These are phyloP conservation scores for Backusella mclennaniae DNA, from an alignment of 192 early-diverging fungal species.

Conservation along the genomic window DNA sequence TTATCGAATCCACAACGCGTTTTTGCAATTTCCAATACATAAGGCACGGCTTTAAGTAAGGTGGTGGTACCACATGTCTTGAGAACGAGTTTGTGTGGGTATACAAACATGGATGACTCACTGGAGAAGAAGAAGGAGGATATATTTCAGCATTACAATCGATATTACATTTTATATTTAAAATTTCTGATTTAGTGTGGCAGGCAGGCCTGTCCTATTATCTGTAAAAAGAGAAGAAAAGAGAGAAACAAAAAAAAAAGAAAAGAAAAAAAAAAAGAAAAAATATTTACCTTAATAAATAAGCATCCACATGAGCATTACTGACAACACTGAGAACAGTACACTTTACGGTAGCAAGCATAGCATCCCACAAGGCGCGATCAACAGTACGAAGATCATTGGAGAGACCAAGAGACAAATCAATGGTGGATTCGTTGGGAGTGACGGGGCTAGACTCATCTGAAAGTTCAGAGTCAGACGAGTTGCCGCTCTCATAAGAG, in stretches of 20 bases:
- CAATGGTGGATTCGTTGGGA: constrained; percentile 13
- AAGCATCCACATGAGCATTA: constrained; percentile 85
- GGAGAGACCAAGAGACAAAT: constrained; percentile 12
- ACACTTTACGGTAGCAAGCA: constrained; percentile 93
- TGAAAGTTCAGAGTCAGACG: constrained; percentile 24
- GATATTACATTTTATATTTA: not conserved
- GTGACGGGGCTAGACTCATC: constrained; percentile 19
- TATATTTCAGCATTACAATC: not conserved
- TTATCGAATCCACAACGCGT: constrained; percentile 62
- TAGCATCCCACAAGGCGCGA: constrained; percentile 83
- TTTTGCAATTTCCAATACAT: constrained; percentile 82
- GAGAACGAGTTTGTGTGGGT: constrained; percentile 89
- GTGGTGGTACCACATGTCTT: constrained; percentile 99
- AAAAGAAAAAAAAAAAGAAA: not conserved
- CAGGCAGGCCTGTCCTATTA: not conserved
- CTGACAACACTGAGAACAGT: constrained; percentile 81
- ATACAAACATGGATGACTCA: constrained; percentile 98
- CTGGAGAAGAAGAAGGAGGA: constrained; percentile 31
- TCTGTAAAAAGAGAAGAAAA: not conserved
- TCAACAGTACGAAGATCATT: constrained; percentile 59
- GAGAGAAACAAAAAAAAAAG: not conserved
- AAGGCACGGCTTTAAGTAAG: constrained; percentile 81
- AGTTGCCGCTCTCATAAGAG: not conserved
- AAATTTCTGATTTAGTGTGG: not conserved
- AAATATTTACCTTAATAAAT: constrained; percentile 70